These are phyloP conservation scores for Fusarium robinianum DNA, from an alignment of 2,329 filamentous ascomycete species.

Conservation along the genomic window DNA sequence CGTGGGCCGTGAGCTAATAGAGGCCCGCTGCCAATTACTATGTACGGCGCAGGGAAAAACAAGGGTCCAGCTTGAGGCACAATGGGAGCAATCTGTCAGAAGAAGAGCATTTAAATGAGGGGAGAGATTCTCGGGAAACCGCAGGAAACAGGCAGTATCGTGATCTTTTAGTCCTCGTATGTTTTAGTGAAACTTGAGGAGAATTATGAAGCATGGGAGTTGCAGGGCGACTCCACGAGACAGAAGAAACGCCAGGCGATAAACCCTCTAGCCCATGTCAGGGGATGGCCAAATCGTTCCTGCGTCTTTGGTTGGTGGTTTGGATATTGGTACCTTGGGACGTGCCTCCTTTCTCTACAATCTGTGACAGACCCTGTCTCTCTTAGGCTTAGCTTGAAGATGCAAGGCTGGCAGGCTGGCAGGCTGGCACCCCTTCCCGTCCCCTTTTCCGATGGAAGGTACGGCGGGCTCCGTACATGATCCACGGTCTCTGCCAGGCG, in stretches of 20 bases:
- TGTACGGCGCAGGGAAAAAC: constrained; percentile 6
- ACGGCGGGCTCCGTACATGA: background rate
- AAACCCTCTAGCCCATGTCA: constrained; percentile 32
- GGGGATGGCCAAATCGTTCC: constrained; percentile 33
- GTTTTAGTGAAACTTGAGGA: constrained; percentile 1
- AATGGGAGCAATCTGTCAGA: constrained; percentile 7
- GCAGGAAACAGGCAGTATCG: no score
- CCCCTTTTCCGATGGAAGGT: no score
- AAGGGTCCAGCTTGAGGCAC: constrained; percentile 4
- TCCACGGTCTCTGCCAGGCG: background rate
- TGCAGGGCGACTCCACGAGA: background rate
- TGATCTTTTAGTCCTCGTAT: no score
- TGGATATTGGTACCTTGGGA: constrained; percentile 18
- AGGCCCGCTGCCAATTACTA: constrained; percentile 26
- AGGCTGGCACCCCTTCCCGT: no score
- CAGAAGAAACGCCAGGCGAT: constrained; percentile 4
- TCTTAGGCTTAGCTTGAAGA: constrained; percentile 1
- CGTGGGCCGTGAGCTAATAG: constrained; percentile 24
- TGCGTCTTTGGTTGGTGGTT: constrained; percentile 37
- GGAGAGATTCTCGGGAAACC: no score
- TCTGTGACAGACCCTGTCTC: constrained; percentile 20
- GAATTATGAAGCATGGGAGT: constrained; percentile 15
- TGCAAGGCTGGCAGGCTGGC: constrained; percentile 12
- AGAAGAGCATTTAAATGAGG: constrained; percentile 13
- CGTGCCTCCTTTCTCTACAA: constrained; percentile 15